Conservation (phyloP, 176 grass and related monocot genomes). For the Stipa capillata region DNA sequence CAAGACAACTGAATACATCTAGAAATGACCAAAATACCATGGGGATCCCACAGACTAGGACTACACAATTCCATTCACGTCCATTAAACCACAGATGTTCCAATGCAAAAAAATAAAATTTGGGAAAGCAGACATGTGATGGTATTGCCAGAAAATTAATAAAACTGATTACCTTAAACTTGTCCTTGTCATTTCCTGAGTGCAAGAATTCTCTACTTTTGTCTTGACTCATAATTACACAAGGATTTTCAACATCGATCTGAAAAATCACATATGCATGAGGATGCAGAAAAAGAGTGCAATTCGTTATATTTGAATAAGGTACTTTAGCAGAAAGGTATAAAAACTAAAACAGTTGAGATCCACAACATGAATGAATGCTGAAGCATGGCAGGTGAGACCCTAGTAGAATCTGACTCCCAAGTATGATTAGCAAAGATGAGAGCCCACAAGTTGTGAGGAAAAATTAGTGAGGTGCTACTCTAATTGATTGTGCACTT, state of each 20-base stretch:
- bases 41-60: neutral
- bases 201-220: constrained; percentile 97
- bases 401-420: neutral
- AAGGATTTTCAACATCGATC: constrained; percentile 98
- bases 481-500: neutral
- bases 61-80: neutral
- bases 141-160: constrained; percentile 6
- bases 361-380: neutral
- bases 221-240: constrained; percentile 97
- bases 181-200: constrained; percentile 89
- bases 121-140: neutral
- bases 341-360: neutral
- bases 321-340: neutral
- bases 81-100: neutral
- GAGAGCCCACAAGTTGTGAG: neutral
- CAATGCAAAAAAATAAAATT: neutral
- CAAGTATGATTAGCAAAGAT: neutral
- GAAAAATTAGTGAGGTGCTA: neutral
- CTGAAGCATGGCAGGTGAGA: neutral
- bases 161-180: constrained; percentile 69
- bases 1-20: neutral
- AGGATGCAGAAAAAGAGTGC: neutral
- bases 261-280: constrained; percentile 33
- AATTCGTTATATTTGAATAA: constrained; percentile 16
- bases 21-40: neutral